Conservation (phyloP, 257 asterid genomes). For the Solanum microdontum region DNA sequence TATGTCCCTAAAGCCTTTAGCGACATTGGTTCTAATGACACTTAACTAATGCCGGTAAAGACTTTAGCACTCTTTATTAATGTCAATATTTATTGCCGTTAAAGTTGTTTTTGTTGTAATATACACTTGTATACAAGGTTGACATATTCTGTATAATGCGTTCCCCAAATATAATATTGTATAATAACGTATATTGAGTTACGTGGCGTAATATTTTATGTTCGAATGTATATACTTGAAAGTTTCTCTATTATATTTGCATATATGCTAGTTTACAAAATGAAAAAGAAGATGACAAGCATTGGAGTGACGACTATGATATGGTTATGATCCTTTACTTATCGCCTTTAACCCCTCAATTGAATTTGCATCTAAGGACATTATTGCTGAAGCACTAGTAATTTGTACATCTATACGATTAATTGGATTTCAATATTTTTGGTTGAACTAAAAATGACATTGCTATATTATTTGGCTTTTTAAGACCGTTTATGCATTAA, state of each 20-base stretch:
- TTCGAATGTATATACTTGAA: background rate
- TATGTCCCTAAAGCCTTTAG: too few relatives aligned
- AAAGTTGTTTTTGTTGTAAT: too few relatives aligned
- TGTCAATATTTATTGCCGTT: too few relatives aligned
- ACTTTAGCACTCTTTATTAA: too few relatives aligned
- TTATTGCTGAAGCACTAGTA: background rate
- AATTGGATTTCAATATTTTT: background rate
- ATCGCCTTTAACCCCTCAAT: background rate
- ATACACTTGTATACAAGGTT: background rate
- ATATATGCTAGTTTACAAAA: too few relatives aligned
- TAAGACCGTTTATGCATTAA: background rate
- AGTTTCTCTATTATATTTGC: background rate
- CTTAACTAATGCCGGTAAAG: too few relatives aligned
- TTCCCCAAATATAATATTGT: background rate
- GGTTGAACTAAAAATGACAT: background rate
- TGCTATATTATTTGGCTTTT: background rate
- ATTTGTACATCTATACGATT: background rate
- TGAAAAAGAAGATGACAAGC: background rate
- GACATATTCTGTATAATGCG: background rate
- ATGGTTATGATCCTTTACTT: background rate
- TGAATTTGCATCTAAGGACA: background rate
- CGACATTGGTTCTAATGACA: too few relatives aligned
- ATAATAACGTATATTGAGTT: background rate
- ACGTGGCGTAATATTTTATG: background rate
- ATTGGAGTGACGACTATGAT: background rate